A percentile compares a stretch with the other conserved stretches of the same genome.
Evolutionary conservation across 164 flowering plant species (phyloP).

Genomic region (Vitis riparia): DNA sequence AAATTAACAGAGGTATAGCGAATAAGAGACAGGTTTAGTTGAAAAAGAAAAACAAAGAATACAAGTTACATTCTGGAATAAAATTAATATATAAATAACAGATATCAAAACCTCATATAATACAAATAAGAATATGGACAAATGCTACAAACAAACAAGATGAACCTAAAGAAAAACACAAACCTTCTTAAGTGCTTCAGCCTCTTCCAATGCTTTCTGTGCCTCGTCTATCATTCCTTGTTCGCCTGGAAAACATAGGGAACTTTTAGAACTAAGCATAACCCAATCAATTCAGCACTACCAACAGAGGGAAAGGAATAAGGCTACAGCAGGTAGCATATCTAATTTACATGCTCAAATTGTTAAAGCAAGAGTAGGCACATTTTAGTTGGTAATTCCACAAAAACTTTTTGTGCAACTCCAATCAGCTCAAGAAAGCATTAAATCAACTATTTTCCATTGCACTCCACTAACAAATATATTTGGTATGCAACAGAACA

Average conservation of each 20-base stretch:
- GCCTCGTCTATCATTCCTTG: constrained; percentile 99
- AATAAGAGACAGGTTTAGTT: neutral
- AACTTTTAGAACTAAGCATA: neutral
- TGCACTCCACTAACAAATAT: too few relatives aligned
- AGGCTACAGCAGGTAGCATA: too few relatives aligned
- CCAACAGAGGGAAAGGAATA: neutral
- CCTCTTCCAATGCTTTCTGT: constrained; percentile 92
- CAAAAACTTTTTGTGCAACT: too few relatives aligned
- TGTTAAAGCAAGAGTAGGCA: too few relatives aligned
- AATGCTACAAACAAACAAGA: neutral
- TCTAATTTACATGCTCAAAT: too few relatives aligned
- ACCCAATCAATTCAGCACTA: neutral
- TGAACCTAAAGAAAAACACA: neutral
- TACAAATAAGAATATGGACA: neutral
- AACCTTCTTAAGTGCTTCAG: constrained; percentile 97
- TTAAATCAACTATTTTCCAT: too few relatives aligned
- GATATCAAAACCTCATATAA: neutral
- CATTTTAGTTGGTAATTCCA: too few relatives aligned
- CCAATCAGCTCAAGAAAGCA: too few relatives aligned
- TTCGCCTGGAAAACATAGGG: constrained; percentile 60
- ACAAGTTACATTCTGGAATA: too few relatives aligned
- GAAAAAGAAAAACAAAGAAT: neutral
- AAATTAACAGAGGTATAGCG: neutral
- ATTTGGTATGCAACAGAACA: too few relatives aligned
- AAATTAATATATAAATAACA: neutral